A percentile compares a stretch with the other conserved stretches of the same genome.
Evolutionary conservation across 345 rosid species (phyloP).

Genomic region (Schrenkiella parvula): DNA sequence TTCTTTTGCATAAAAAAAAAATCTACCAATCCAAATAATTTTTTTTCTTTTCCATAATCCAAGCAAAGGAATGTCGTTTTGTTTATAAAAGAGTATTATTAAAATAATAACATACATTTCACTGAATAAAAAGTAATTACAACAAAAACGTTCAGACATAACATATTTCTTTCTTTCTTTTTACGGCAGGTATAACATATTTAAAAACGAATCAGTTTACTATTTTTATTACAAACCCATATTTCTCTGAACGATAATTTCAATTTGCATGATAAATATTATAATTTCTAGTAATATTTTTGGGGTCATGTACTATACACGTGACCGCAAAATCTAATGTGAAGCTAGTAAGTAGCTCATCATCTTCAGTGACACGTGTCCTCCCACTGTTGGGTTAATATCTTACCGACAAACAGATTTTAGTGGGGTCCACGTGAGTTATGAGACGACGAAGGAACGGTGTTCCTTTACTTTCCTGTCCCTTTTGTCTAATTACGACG

Average conservation of each 20-base stretch:
- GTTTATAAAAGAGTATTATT: background rate
- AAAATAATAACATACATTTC: background rate
- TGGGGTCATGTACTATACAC: slow-evolving; percentile 9
- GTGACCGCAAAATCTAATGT: slow-evolving; percentile 11
- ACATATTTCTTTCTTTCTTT: too few species aligned
- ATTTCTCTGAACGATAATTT: background rate
- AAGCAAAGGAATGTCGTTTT: background rate
- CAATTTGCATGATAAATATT: background rate
- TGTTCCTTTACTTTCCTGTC: slow-evolving; percentile 23
- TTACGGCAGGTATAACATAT: background rate
- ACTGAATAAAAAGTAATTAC: background rate
- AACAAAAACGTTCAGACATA: background rate
- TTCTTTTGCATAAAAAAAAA: background rate
- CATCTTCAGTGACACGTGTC: slow-evolving; percentile 15
- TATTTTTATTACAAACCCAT: background rate
- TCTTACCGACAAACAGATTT: slow-evolving; percentile 19
- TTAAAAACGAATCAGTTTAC: background rate
- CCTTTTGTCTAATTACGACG: slow-evolving; percentile 12
- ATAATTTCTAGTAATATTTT: background rate
- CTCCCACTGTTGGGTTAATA: background rate
- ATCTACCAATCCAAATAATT: background rate
- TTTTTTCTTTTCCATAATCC: background rate
- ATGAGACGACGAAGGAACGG: slow-evolving; percentile 26
- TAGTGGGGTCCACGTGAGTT: slow-evolving; percentile 8
- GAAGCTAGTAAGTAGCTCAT: slow-evolving; percentile 7